A percentile compares a stretch with the other conserved stretches of the same genome.
Evolutionary conservation across 2,329 filamentous ascomycete genomes (phyloP).

Genomic region (Aspergillus sp.): DNA sequence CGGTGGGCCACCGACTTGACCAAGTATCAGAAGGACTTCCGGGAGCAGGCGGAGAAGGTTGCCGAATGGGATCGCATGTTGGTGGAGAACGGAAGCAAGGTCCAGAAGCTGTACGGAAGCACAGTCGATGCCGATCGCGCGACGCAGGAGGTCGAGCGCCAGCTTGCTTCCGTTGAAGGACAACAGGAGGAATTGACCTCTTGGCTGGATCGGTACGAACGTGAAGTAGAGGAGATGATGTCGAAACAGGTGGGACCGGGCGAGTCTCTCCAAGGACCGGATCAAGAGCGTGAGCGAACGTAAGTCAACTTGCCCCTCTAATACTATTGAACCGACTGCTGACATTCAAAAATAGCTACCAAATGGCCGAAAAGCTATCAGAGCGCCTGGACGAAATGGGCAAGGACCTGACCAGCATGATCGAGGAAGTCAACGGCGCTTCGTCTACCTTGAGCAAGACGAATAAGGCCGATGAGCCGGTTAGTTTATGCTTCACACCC

Average conservation of each 20-base stretch:
- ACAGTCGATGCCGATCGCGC: constrained; percentile 93
- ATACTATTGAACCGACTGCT: constrained; percentile 21
- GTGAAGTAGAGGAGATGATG: constrained; percentile 86
- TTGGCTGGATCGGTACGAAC: constrained; percentile 89
- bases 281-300: constrained; percentile 92
- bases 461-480: constrained; percentile 81
- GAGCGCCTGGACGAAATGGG: constrained; percentile 92
- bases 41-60: constrained; percentile 82
- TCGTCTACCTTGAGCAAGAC: constrained; percentile 88
- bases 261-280: constrained; percentile 78
- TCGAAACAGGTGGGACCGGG: constrained; percentile 72
- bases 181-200: constrained; percentile 87
- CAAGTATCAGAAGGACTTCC: constrained; percentile 96
- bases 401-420: constrained; percentile 90
- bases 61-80: constrained; percentile 88
- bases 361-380: constrained; percentile 88
- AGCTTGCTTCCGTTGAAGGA: constrained; percentile 83
- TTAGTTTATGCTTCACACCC: constrained; percentile 50
- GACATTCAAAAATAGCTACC: constrained; percentile 56
- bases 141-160: constrained; percentile 89
- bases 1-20: constrained; percentile 93
- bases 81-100: constrained; percentile 92
- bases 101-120: constrained; percentile 86
- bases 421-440: constrained; percentile 94
- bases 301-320: constrained; percentile 45